Conservation (phyloP, 306 rosid species). For the Cicer cuneatum region DNA sequence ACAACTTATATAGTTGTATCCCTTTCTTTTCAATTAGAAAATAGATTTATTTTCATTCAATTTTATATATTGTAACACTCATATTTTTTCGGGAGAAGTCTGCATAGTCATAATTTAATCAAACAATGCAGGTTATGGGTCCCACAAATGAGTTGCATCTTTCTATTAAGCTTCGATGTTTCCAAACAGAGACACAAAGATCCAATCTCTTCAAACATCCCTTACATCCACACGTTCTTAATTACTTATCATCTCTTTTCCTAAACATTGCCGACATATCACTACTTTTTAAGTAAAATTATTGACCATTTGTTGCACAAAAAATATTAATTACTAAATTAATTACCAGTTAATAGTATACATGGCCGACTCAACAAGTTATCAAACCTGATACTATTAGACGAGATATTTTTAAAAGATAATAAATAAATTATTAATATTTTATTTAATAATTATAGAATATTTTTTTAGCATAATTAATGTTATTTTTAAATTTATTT, state of each 20-base stretch:
- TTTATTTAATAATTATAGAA: too few species aligned
- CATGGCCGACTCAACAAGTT: too few species aligned
- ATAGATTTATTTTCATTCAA: too few species aligned
- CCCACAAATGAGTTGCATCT: conserved; percentile 4
- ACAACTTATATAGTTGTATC: too few species aligned
- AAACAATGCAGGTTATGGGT: background rate
- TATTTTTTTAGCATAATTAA: too few species aligned
- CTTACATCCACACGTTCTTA: background rate
- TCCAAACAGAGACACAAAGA: background rate
- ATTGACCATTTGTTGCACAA: background rate
- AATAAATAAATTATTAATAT: too few species aligned
- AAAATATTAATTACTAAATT: background rate
- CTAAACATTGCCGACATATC: background rate
- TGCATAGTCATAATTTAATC: background rate
- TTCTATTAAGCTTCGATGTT: background rate
- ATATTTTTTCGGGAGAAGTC: too few species aligned
- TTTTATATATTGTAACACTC: too few species aligned
- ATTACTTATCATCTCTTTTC: background rate
- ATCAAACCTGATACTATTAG: too few species aligned
- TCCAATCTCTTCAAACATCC: background rate
- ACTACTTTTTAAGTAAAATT: background rate
- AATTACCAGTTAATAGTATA: background rate
- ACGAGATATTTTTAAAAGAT: too few species aligned
- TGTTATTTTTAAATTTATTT: too few species aligned
- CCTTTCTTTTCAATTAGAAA: too few species aligned